A percentile compares a stretch with the other conserved stretches of the same genome.
Conservation (phyloP, 306 rosid species). For the Bauhinia variegata region DNA sequence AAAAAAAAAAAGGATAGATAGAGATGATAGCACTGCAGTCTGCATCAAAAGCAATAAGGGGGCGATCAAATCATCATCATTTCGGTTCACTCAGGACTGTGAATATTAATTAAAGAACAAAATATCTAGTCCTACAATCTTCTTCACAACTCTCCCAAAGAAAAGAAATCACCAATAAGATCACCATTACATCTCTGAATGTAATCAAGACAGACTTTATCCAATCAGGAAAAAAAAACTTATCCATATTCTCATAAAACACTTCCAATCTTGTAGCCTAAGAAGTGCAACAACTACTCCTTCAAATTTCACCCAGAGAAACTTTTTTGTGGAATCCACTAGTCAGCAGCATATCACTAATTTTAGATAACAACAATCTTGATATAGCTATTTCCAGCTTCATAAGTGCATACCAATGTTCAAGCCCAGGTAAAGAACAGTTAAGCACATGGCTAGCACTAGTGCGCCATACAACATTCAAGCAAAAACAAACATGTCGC, state of each 20-base stretch:
- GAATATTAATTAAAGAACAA: conserved; percentile 13
- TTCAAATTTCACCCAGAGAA: conserved; percentile 24
- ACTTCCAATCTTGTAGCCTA: conserved; percentile 24
- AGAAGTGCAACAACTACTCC: conserved; percentile 13
- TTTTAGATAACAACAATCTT: conserved; percentile 12
- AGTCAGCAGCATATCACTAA: conserved; percentile 8
- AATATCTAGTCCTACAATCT: conserved; percentile 22
- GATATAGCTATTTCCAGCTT: conserved; percentile 15
- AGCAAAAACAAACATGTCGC: conserved; percentile 30
- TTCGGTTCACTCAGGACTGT: conserved; percentile 6
- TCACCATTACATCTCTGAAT: conserved; percentile 15
- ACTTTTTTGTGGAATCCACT: conserved; percentile 16
- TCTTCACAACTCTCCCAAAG: conserved; percentile 22
- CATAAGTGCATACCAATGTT: conserved; percentile 19
- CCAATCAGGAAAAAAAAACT: conserved; percentile 12
- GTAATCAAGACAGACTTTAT: conserved; percentile 1
- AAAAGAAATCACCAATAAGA: conserved; percentile 18
- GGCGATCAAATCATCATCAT: background rate
- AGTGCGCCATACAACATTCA: conserved; percentile 29
- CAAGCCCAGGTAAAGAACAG: conserved; percentile 31
- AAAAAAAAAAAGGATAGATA: background rate
- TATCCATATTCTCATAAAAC: conserved; percentile 21
- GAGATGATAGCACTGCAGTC: background rate
- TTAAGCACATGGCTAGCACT: conserved; percentile 16
- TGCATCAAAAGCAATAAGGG: background rate